These are phyloP conservation scores for Spinellus fusiger DNA, from an alignment of 192 early-diverging fungal genomes.

Conservation along the genomic window DNA sequence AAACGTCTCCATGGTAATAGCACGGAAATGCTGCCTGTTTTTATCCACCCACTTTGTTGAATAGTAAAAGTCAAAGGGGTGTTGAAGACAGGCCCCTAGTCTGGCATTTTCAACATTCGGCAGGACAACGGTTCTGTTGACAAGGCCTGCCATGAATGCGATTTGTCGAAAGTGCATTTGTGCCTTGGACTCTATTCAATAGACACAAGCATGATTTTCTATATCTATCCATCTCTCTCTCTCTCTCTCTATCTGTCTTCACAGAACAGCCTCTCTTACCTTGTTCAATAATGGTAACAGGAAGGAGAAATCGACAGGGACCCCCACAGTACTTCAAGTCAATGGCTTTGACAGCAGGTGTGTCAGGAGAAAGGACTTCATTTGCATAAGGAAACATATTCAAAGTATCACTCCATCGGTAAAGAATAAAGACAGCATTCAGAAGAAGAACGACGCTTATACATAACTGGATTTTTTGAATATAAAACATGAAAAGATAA, in stretches of 20 bases:
- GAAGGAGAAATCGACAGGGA: constrained; percentile 26
- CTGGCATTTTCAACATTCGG: constrained; percentile 30
- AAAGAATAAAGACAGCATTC: no score
- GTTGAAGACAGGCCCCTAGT: constrained; percentile 21
- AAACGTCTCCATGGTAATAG: constrained; percentile 25
- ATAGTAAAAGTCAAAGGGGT: constrained; percentile 32
- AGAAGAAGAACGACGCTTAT: no score
- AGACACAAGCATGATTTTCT: neutral
- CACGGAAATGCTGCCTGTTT: constrained; percentile 15
- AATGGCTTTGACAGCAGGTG: neutral
- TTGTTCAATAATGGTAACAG: constrained; percentile 29
- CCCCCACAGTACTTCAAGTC: constrained; percentile 32
- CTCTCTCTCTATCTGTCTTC: neutral
- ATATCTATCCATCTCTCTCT: neutral
- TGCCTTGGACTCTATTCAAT: constrained; percentile 30
- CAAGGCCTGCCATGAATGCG: constrained; percentile 16
- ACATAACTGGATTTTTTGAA: no score
- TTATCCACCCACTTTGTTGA: constrained; percentile 14
- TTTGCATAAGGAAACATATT: no score
- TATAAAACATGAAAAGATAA: no score
- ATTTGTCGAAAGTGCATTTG: constrained; percentile 31
- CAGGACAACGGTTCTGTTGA: constrained; percentile 30
- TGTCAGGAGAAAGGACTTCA: neutral
- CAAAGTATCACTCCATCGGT: no score
- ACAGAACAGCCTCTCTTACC: constrained; percentile 11